Base-by-base conservation (phyloP, 306 rosid genomes). In the Prunus persica region DNA sequence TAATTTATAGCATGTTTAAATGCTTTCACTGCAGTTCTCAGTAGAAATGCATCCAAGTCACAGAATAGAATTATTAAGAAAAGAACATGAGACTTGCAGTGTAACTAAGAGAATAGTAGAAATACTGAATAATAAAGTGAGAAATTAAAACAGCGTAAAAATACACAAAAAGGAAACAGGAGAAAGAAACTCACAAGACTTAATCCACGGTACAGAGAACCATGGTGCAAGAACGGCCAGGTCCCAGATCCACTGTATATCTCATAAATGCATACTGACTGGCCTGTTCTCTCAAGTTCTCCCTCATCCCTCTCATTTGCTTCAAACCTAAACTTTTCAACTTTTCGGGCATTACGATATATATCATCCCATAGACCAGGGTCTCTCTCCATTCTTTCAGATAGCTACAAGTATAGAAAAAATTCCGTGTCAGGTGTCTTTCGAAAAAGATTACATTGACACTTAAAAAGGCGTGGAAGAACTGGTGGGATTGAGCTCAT, bases 251-350 rank as follows among this genome's bases (percentile, higher is more conserved):
- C 99, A 82, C 70, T 87, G 85, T 95, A 95, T 80, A 89, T 89
- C 90, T 95, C 99, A 84, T 95, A 95, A 67, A 95, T 89, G 85
- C 97, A 90, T 69, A 92, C 88, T 32, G 89, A 86, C 81, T 92
- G 96, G 71, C 99, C 97, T 24, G 91, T 91, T 84, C 99, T 89
- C 92, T 92, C 97, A 77, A 95, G 97, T 81, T 95, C 97, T 72
- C 99, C 99, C 70, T 92, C 99, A 86, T 95, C 99, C 84, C 99
- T 88, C 80, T 95, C 99, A 86, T 95, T 95, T 73, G 82, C 85
- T 88, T 92, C 96, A 83, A 91, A 95, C 82, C 80, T 90, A 68
- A 90, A 88, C 72, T 95, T 90, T 88, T 92, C 97, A 67, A 97
- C 88, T 83, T 88, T 95, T 72, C 99, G 86, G 64, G 97, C 96